phyloP scores from a whole-genome alignment of 208 protist species.

The Acanthamoeba healyi region DNA sequence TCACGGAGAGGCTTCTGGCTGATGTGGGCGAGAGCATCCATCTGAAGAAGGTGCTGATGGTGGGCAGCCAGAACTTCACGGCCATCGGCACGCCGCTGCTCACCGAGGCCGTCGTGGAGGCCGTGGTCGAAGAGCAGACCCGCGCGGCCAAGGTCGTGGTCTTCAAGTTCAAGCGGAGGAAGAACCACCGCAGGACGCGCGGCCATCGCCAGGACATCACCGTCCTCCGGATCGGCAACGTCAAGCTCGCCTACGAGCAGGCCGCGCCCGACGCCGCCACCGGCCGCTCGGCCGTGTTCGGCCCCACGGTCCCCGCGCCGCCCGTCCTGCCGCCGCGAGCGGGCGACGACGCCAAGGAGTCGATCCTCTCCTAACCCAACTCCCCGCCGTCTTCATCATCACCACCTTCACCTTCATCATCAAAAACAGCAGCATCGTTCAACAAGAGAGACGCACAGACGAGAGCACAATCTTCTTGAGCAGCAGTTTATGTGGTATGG shows the following conservation, averaged over 20 bases:
- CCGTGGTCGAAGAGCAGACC: slow-evolving; percentile 48
- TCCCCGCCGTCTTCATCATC: background rate
- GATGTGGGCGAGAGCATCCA: slow-evolving; percentile 8
- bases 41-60: slow-evolving; percentile 51
- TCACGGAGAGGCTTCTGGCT: background rate
- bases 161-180: slow-evolving; percentile 63
- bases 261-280: slow-evolving; percentile 31
- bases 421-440: background rate
- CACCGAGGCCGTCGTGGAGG: slow-evolving; percentile 44
- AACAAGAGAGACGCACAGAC: background rate
- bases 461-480: background rate
- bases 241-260: slow-evolving; percentile 32
- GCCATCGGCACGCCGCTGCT: slow-evolving; percentile 55
- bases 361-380: background rate
- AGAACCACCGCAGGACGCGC: slow-evolving; percentile 21
- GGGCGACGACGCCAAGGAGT: background rate
- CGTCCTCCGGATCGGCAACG: slow-evolving; percentile 47
- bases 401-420: background rate
- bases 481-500: too few relatives aligned
- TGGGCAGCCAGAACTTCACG: slow-evolving; percentile 50
- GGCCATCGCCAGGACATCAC: slow-evolving; percentile 57
- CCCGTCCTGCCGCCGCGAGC: background rate
- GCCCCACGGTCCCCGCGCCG: background rate
- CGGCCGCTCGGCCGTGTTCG: slow-evolving; percentile 3
- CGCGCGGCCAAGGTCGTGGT: slow-evolving; percentile 31